phyloP scores from a whole-genome alignment of 2,329 filamentous ascomycete genomes.

The Colletotrichum liaoningense region DNA sequence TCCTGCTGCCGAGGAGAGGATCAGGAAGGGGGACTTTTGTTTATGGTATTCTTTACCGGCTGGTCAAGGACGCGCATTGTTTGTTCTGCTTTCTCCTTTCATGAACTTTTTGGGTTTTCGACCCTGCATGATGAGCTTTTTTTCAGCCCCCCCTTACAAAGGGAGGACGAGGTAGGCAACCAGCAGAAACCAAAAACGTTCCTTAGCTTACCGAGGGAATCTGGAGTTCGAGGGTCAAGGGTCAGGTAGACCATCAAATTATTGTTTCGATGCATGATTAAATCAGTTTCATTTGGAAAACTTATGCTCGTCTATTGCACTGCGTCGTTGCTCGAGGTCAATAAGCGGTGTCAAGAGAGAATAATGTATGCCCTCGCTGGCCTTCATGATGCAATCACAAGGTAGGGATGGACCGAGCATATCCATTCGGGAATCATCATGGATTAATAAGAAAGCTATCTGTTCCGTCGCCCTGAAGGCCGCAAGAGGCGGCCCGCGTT shows the following conservation, averaged over 20 bases:
- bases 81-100: background rate
- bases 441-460: constrained; percentile 30
- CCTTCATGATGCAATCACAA: no score
- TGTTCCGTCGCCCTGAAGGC: constrained; percentile 7
- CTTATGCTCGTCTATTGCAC: no score
- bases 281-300: background rate
- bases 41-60: background rate
- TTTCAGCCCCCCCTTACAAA: background rate
- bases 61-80: background rate
- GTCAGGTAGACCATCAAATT: constrained; percentile 14
- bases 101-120: background rate
- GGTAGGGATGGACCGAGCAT: background rate
- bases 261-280: background rate
- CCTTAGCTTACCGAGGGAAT: constrained; percentile 22
- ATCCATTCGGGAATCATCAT: background rate
- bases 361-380: background rate
- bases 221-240: constrained; percentile 20
- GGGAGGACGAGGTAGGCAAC: constrained; percentile 4
- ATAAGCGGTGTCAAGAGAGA: background rate
- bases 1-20: background rate
- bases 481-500: background rate
- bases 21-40: background rate
- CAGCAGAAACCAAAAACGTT: constrained; percentile 4
- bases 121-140: background rate
- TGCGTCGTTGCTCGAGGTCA: background rate